A percentile compares a stretch with the other conserved stretches of the same genome.
phyloP scores from a whole-genome alignment of 2,329 filamentous ascomycete genomes.

The Hymenoscyphus linearis region DNA sequence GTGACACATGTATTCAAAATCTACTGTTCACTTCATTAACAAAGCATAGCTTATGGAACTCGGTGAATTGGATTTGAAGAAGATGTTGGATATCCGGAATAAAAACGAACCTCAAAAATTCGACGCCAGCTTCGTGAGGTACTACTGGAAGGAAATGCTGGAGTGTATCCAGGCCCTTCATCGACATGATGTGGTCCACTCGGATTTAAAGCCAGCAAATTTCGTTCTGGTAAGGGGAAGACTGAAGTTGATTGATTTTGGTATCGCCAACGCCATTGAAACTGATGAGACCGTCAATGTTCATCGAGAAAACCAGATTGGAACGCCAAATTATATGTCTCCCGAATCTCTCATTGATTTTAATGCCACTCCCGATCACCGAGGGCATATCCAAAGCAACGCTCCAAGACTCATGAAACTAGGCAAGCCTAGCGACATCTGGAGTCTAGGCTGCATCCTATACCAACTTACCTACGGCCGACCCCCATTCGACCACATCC shows the following conservation, averaged over 20 bases:
- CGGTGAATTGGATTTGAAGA: slow-evolving; percentile 88
- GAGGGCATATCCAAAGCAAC: slow-evolving; percentile 34
- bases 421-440: slow-evolving; percentile 92
- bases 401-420: slow-evolving; percentile 81
- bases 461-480: slow-evolving; percentile 98
- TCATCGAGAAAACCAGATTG: slow-evolving; percentile 89
- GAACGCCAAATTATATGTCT: slow-evolving; percentile 98
- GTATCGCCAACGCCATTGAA: slow-evolving; percentile 95
- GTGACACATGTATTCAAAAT: slow-evolving; percentile 32
- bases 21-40: slow-evolving; percentile 19
- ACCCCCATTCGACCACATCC: slow-evolving; percentile 90
- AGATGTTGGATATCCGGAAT: slow-evolving; percentile 69
- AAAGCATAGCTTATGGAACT: slow-evolving; percentile 80
- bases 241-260: slow-evolving; percentile 96
- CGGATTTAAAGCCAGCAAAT: slow-evolving; percentile 93
- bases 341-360: slow-evolving; percentile 89
- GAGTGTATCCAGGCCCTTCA: slow-evolving; percentile 91
- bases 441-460: slow-evolving; percentile 92
- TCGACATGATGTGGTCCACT: slow-evolving; percentile 87
- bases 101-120: slow-evolving; percentile 70
- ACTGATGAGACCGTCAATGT: slow-evolving; percentile 95
- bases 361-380: slow-evolving; percentile 47
- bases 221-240: slow-evolving; percentile 88
- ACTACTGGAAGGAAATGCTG: slow-evolving; percentile 99
- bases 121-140: slow-evolving; percentile 88